These are phyloP conservation scores for Pyrenochaeta sp. DNA, from an alignment of 2,329 filamentous ascomycete genomes.

Conservation along the genomic window DNA sequence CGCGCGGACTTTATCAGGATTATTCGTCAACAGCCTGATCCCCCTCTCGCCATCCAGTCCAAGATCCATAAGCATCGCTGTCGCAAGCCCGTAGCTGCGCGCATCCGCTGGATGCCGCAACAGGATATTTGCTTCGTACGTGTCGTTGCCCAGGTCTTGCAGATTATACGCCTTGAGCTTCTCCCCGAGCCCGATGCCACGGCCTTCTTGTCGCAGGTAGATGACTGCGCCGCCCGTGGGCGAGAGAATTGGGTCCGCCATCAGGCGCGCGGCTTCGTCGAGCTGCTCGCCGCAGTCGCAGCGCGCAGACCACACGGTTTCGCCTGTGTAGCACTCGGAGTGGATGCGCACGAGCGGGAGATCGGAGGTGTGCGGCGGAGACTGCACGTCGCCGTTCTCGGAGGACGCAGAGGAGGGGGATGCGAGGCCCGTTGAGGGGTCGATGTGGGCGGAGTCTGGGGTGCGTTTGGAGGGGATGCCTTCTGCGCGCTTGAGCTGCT, in stretches of 20 bases:
- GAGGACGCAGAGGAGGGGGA: constrained; percentile 33
- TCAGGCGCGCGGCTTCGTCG: constrained; percentile 92
- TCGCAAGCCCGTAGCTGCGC: constrained; percentile 93
- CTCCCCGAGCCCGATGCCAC: constrained; percentile 91
- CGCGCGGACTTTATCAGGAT: constrained; percentile 94
- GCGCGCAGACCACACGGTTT: constrained; percentile 96
- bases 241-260: constrained; percentile 72
- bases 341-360: constrained; percentile 91
- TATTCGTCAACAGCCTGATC: constrained; percentile 89
- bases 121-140: constrained; percentile 92
- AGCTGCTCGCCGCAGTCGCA: constrained; percentile 98
- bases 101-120: constrained; percentile 93
- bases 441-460: constrained; percentile 9
- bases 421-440: constrained; percentile 16
- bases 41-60: constrained; percentile 73
- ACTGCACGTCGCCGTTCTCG: constrained; percentile 37
- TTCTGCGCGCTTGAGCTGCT: constrained; percentile 55
- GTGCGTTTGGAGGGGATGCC: constrained; percentile 31
- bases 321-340: constrained; percentile 97
- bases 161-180: constrained; percentile 98
- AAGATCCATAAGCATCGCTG: constrained; percentile 89
- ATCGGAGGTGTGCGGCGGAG: constrained; percentile 40
- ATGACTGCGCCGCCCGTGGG: constrained; percentile 85
- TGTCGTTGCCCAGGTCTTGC: constrained; percentile 96
- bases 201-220: constrained; percentile 93